These are phyloP conservation scores for Hymenochaete sp. DNA, from an alignment of 1,284 basidiomycete species.

Conservation along the genomic window DNA sequence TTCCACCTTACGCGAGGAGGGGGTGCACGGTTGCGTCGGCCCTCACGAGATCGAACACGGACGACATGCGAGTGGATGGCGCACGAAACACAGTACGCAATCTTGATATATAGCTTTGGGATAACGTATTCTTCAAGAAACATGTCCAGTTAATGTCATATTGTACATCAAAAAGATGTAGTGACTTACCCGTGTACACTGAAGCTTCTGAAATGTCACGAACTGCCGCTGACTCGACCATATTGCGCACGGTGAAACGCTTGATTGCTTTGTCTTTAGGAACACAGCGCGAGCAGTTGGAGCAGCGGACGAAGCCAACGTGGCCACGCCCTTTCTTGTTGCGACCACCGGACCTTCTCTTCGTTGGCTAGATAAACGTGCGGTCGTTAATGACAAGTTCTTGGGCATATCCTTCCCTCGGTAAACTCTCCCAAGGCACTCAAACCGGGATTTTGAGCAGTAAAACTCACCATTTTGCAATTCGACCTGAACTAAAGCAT, in stretches of 20 bases:
- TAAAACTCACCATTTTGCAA: too few species aligned
- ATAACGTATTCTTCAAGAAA: slow-evolving; percentile 78
- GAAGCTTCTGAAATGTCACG: slow-evolving; percentile 96
- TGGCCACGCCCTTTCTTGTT: slow-evolving; percentile 99
- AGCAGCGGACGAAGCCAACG: slow-evolving; percentile 90
- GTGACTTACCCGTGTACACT: slow-evolving; percentile 77
- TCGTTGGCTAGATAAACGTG: slow-evolving; percentile 99
- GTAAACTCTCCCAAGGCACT: too few species aligned
- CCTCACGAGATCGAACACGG: slow-evolving; percentile 89
- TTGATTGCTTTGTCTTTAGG: slow-evolving; percentile 99
- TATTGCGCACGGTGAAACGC: slow-evolving; percentile 99
- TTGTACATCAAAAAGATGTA: neutral
- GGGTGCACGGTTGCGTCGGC: slow-evolving; percentile 91
- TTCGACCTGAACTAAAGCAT: too few species aligned
- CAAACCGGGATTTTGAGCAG: too few species aligned
- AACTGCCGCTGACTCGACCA: slow-evolving; percentile 98
- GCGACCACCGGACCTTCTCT: slow-evolving; percentile 96
- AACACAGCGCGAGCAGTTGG: slow-evolving; percentile 94
- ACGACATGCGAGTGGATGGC: slow-evolving; percentile 99
- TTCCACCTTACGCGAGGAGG: slow-evolving; percentile 96
- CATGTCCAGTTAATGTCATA: slow-evolving; percentile 6
- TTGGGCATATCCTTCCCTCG: too few species aligned
- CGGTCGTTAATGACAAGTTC: too few species aligned
- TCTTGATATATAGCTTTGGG: slow-evolving; percentile 99
- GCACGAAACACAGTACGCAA: slow-evolving; percentile 98